Evolutionary conservation across 352 stramenopile species (phyloP), one percentile per base, ranked within the genome.

Genomic region (Phytophthora quininea): DNA sequence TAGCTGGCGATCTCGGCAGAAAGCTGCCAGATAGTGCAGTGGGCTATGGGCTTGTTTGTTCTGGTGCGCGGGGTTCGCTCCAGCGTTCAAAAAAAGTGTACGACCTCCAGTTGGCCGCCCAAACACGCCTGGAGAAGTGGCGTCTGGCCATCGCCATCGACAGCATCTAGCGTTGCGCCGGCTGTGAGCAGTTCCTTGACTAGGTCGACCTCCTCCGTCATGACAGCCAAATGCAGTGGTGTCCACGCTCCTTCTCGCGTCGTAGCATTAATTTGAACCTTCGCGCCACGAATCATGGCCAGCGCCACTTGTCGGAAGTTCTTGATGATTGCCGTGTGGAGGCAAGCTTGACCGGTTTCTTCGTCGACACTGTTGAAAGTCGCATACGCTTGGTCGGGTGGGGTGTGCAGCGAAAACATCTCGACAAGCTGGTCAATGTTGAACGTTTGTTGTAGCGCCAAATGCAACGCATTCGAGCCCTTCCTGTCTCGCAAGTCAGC

Each of bases 1-100:
- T 8, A 90, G 62, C 15, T 76, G 49, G 2, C 72, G 69, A 35
- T 91, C 78, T 30, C 75, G 68, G 48, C 85, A 93, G 35, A 90
- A 91, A 10, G 81, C 81, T 15, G 82, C 67, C 3, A 92, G 67
- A 30, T 90, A 92, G 40, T 93, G 85, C 11, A 92, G 69, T 14
- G 83, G 69, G 15, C 76, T 82, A 52, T 91, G 77, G 3, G 78
- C 79, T 59, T 92, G 81, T n/a, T 84, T 84, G 64, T 91, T 93
- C 48, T 91, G 85, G 37, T 91, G 83, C 3, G 76, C 75, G 0
- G 81, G 72, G 40, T 91, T 90, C 3, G 85, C 80, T 0, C 78
- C 80, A 10, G 65, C 69, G 4, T 69, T 54, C 9, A 93, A 54
- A 93, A 68, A 2, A 84, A 43, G 0, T 73, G 73, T 3, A 89